These are phyloP conservation scores for Neurospora sp. DNA, from an alignment of 495 filamentous ascomycete genomes.

Conservation along the genomic window DNA sequence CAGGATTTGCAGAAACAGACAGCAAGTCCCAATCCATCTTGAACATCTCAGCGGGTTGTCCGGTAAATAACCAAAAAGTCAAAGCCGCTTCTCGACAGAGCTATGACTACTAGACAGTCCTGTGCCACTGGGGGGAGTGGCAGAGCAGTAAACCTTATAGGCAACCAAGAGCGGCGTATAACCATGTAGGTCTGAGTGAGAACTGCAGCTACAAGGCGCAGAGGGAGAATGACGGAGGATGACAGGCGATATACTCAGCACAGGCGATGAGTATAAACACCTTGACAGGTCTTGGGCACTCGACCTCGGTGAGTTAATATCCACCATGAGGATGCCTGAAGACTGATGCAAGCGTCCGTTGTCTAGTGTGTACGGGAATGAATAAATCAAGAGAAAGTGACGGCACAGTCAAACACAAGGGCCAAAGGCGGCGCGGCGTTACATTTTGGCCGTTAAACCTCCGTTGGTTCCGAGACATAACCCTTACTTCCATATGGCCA, in stretches of 20 bases:
- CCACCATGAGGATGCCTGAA: background rate
- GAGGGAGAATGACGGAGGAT: background rate
- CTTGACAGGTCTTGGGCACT: background rate
- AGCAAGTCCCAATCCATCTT: background rate
- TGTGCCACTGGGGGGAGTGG: background rate
- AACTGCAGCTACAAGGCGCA: background rate
- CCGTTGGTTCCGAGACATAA: background rate
- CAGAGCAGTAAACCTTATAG: background rate
- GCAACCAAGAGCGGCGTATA: background rate
- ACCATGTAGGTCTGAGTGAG: background rate
- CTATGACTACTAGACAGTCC: background rate
- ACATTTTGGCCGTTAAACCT: background rate
- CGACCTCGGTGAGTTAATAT: background rate
- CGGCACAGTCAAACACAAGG: background rate
- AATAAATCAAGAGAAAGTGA: background rate
- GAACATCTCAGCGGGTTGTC: background rate
- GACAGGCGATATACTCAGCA: background rate
- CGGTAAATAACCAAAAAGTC: background rate
- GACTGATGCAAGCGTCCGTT: background rate
- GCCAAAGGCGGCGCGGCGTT: background rate
- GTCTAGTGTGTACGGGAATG: background rate
- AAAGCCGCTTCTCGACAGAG: background rate
- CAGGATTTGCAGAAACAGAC: background rate
- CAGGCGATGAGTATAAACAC: background rate
- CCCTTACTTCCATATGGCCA: background rate